phyloP scores from a whole-genome alignment of 345 rosid genomes.

The Arabidopsis arenosa region DNA sequence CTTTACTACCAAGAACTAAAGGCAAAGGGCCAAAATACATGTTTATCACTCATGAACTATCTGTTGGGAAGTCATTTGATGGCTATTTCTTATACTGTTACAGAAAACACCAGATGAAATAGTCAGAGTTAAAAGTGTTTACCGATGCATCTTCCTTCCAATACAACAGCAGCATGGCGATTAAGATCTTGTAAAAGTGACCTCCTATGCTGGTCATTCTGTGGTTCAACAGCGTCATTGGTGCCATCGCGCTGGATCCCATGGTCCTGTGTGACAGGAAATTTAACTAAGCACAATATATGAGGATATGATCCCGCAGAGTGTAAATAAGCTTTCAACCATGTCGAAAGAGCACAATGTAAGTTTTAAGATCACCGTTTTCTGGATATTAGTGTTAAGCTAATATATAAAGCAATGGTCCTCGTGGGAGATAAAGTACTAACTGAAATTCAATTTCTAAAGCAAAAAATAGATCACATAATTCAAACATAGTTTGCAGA shows the following conservation, averaged over 20 bases:
- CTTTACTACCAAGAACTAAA: not conserved
- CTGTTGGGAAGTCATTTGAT: too few species aligned
- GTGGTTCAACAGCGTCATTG: constrained; percentile 60
- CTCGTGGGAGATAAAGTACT: too few species aligned
- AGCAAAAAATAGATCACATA: not conserved
- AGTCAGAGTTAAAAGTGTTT: constrained; percentile 16
- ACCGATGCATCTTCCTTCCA: constrained; percentile 82
- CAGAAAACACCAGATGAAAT: not conserved
- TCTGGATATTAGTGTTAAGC: not conserved
- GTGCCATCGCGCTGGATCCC: constrained; percentile 74
- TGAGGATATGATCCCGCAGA: not conserved
- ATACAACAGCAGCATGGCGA: constrained; percentile 86
- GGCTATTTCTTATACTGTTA: not conserved
- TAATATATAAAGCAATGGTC: not conserved
- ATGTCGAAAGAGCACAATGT: not conserved
- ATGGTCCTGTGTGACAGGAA: constrained; percentile 61
- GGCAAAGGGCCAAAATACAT: constrained; percentile 4
- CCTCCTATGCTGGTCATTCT: constrained; percentile 58
- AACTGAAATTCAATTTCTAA: not conserved
- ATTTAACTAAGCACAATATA: constrained; percentile 2
- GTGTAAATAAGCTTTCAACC: not conserved
- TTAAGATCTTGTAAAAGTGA: constrained; percentile 76
- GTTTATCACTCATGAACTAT: constrained; percentile 10
- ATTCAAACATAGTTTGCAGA: not conserved
- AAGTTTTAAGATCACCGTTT: not conserved